A percentile compares a stretch with the other conserved stretches of the same genome.
Conservation (phyloP, 148 eudicot species). For the Simmondsia chinensis region DNA sequence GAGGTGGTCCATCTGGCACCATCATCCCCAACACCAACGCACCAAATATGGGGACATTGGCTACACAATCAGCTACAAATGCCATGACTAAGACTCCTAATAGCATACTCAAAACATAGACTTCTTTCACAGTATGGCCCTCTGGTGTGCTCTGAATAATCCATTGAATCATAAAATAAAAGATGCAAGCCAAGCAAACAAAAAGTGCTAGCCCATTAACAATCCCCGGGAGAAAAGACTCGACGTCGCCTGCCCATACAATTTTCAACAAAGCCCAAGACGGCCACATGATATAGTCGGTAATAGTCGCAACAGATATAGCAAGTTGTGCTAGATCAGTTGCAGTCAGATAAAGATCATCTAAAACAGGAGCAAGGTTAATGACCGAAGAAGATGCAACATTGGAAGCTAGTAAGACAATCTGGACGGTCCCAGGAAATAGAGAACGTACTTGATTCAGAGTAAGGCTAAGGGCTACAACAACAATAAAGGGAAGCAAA, state of each 20-base stretch:
- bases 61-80: neutral
- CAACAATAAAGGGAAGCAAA: neutral
- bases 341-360: neutral
- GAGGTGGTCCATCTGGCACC: neutral
- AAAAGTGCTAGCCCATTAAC: neutral
- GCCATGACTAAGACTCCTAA: neutral
- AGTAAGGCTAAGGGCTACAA: too few species aligned
- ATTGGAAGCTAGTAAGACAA: too few species aligned
- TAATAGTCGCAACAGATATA: neutral
- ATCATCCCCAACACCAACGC: neutral
- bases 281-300: neutral
- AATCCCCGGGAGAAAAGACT: neutral
- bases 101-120: neutral
- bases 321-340: slow-evolving; percentile 1
- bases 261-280: neutral
- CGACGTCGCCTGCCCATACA: neutral
- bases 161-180: neutral
- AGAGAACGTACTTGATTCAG: too few species aligned
- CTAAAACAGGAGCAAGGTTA: neutral
- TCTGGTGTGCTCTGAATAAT: neutral
- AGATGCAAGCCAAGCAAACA: neutral
- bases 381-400: neutral
- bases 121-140: neutral
- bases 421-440: too few species aligned
- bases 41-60: neutral